Evolutionary conservation across 2,329 filamentous ascomycete genomes (phyloP), one percentile per base, ranked within the genome.

Genomic region (Cyclaneusma minus): DNA sequence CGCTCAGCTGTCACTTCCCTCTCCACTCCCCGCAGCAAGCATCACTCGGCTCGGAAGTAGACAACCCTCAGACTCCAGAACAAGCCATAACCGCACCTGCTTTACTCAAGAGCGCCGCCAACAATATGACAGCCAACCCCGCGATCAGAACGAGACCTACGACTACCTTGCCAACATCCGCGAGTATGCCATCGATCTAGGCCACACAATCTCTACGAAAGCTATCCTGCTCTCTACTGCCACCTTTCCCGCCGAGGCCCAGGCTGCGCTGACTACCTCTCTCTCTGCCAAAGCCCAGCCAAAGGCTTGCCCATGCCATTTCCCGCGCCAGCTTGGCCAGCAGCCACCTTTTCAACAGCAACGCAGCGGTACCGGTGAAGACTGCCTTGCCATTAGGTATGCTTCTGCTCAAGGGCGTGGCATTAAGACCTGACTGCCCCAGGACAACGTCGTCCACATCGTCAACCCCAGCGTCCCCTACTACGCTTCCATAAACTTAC

Each of bases 131-230:
- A n/a, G n/a, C n/a, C n/a, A n/a, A n/a, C n/a, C n/a, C n/a, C n/a
- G n/a, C n/a, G n/a, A n/a, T n/a, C n/a, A 20, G 8, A 20, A 20
- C 18, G 18, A 74, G 54, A 55, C 68, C 39, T 74, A 74, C 51
- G 85, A 98, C 58, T 98, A 98, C 58, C 89, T 87, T 26, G 81
- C 85, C 46, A 95, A 98, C 59, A 81, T 95, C 56, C 85, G 85
- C 56, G 89, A 98, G 63, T 93, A 84, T 36, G 93, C 98, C 62
- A 80, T 81, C 53, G 89, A 95, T 49, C 75, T 98, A 34, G 83
- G 87, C 44, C 84, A 84, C 51, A 95, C 85, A 44, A 87, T 98
- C 45, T 76, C 78, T 50, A 89, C 95, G 57, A 98, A 95, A 61
- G 85, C 94, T 36, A 63, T 70, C 35, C 80, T 95, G 21, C 73